Conservation (phyloP, 1,284 basidiomycete genomes). For the Gomphus bonarii region DNA sequence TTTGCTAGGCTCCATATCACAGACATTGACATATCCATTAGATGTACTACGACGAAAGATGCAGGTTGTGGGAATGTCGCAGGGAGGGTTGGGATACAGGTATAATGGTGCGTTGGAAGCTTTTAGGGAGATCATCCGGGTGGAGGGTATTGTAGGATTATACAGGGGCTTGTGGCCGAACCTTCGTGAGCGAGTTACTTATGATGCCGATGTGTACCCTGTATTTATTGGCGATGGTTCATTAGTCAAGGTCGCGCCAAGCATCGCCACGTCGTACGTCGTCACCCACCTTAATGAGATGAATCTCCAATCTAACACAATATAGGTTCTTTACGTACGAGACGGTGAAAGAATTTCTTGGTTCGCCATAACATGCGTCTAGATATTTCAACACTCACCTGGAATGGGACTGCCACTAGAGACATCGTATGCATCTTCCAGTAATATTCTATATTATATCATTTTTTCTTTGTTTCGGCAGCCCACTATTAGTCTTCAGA, state of each 20-base stretch:
- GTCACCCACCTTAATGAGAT: neutral
- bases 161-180: conserved; percentile 92
- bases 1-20: conserved; percentile 64
- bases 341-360: conserved; percentile 40
- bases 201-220: conserved; percentile 9
- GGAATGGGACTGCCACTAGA: conserved; percentile 2
- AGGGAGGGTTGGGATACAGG: conserved; percentile 46
- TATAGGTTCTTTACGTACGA: conserved; percentile 63
- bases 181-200: conserved; percentile 50
- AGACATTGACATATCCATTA: conserved; percentile 92
- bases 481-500: neutral
- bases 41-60: conserved; percentile 92
- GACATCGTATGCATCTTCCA: neutral
- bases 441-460: conserved; percentile 1
- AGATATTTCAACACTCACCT: neutral
- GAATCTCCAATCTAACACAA: neutral
- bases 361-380: conserved; percentile 3
- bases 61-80: conserved; percentile 85
- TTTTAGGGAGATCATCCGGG: conserved; percentile 53
- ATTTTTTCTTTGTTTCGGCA: neutral
- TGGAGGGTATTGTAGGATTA: conserved; percentile 67
- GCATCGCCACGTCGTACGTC: conserved; percentile 65
- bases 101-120: conserved; percentile 78
- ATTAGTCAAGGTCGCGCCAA: conserved; percentile 82
- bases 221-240: neutral